Evolutionary conservation across 306 rosid genomes (phyloP).

Genomic region (Ammopiptanthus mongolicus): DNA sequence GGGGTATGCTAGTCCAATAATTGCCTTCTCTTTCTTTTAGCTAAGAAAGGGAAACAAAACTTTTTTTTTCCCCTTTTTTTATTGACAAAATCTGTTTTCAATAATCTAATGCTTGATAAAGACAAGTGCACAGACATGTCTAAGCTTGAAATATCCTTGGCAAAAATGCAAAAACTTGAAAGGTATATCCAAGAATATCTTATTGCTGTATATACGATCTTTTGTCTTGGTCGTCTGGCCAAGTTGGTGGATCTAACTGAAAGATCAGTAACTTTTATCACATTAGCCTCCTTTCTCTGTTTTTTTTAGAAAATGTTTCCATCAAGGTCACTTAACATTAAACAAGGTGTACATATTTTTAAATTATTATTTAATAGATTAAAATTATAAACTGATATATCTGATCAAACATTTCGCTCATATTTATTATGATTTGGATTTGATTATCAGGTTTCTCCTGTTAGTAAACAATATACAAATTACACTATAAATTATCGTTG

Average conservation of each 20-base stretch:
- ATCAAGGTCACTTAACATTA: too few species aligned
- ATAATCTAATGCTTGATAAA: slow-evolving; percentile 1
- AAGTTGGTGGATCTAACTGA: background rate
- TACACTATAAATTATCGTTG: too few species aligned
- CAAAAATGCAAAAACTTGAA: background rate
- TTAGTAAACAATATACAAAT: too few species aligned
- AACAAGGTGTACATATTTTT: too few species aligned
- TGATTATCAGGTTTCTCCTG: too few species aligned
- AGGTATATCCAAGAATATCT: slow-evolving; percentile 12
- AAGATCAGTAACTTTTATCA: background rate
- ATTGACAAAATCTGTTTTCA: slow-evolving; percentile 4
- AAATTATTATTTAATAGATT: too few species aligned
- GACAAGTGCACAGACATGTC: slow-evolving; percentile 18
- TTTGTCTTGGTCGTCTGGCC: background rate
- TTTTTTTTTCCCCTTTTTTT: background rate
- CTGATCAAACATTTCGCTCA: too few species aligned
- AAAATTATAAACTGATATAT: too few species aligned
- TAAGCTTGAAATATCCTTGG: slow-evolving; percentile 14
- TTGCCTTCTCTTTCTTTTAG: slow-evolving; percentile 30
- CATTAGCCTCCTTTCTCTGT: background rate
- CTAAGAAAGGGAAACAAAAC: background rate
- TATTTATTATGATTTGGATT: too few species aligned
- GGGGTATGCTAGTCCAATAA: slow-evolving; percentile 32
- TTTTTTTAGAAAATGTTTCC: too few species aligned
- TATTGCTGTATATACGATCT: background rate